Conservation (phyloP, 129 eudicot species). For the Silybum marianum region DNA sequence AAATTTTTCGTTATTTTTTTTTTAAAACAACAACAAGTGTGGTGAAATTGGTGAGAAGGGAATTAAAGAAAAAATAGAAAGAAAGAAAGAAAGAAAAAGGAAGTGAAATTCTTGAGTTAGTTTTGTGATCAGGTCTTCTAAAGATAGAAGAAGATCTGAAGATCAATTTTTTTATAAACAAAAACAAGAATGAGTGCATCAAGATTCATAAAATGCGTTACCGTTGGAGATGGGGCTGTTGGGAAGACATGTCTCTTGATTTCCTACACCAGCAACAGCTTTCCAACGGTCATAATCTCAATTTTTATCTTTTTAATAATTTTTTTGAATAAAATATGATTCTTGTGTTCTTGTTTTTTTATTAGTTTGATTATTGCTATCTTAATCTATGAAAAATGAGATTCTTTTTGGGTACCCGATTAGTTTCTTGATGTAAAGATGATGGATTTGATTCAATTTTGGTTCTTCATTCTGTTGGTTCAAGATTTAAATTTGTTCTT, state of each 20-base stretch:
- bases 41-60: conserved; percentile 14
- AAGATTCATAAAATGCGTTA: conserved; percentile 93
- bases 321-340: not conserved
- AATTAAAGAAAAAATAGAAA: conserved; percentile 6
- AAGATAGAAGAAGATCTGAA: conserved; percentile 58
- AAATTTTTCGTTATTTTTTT: not conserved
- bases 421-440: not conserved
- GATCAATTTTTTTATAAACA: not conserved
- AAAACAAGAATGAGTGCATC: conserved; percentile 81
- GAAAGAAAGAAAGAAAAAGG: not conserved
- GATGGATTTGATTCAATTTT: not conserved
- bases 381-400: not conserved
- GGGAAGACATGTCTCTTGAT: conserved; percentile 96
- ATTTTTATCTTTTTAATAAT: not conserved
- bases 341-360: not conserved
- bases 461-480: not conserved
- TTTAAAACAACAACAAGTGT: conserved; percentile 1
- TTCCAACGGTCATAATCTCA: conserved; percentile 70
- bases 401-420: not conserved
- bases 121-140: conserved; percentile 56
- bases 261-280: conserved; percentile 98
- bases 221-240: conserved; percentile 98
- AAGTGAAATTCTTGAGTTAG: not conserved
- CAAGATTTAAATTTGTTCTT: not conserved
- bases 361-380: not conserved